Conservation (phyloP, 805 yeast genomes). For the Yarrowia hollandica region DNA sequence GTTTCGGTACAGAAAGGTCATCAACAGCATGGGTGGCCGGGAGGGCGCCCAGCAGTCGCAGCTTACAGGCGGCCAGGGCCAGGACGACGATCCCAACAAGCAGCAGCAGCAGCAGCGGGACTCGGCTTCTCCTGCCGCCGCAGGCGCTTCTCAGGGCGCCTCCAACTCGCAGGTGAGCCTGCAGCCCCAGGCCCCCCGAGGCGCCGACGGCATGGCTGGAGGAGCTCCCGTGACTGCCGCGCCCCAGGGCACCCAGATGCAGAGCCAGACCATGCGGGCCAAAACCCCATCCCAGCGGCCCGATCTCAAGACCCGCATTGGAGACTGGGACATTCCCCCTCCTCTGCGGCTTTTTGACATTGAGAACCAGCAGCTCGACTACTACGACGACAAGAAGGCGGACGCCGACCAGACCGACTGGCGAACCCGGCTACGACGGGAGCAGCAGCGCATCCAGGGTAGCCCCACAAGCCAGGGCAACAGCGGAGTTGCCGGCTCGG, state of each 20-base stretch:
- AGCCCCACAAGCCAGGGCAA: constrained; percentile 23
- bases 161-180: constrained; percentile 31
- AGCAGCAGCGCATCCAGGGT: constrained; percentile 26
- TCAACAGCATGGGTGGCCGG: constrained; percentile 30
- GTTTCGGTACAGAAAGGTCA: constrained; percentile 54
- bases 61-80: constrained; percentile 23
- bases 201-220: background rate
- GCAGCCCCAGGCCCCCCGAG: constrained; percentile 24
- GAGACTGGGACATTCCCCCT: constrained; percentile 29
- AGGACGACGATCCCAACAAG: constrained; percentile 15
- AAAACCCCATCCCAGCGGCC: constrained; percentile 22
- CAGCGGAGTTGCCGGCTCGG: constrained; percentile 23
- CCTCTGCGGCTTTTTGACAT: constrained; percentile 28
- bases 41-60: background rate
- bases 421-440: constrained; percentile 28
- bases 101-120: constrained; percentile 26
- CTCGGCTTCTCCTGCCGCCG: constrained; percentile 25
- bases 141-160: constrained; percentile 26
- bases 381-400: constrained; percentile 29
- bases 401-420: constrained; percentile 26
- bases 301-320: constrained; percentile 26
- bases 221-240: no score
- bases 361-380: constrained; percentile 29
- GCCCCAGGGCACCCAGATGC: background rate
- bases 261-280: constrained; percentile 20